Base-by-base conservation (phyloP, 1,139 yeast genomes). In the Debaryomyces psychrophilus region DNA sequence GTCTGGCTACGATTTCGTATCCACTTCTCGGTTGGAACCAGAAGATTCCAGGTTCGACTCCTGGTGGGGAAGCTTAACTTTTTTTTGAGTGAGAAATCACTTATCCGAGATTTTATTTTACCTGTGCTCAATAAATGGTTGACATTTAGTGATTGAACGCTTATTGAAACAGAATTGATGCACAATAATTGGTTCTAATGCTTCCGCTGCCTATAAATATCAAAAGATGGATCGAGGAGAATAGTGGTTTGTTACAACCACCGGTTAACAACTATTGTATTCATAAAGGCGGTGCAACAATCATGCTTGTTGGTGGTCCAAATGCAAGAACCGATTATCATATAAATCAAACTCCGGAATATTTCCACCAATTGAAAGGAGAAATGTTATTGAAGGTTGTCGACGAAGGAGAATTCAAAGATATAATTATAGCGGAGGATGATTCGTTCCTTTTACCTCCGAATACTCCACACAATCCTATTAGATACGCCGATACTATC, bases 251-350 rank as follows among this genome's bases (percentile, higher is more conserved):
- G 22, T 76, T 92, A 35, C 84, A 88, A 62, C 97, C 97, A 2
- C 97, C 97, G 1, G 97, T 92, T 23, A 90, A 90, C 67, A 92
- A 92, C 63, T 92, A 68, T 67, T 89, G 97, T 60, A 81, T 90
- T 28, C 96, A 92, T 62, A 77, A 90, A 41, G 96, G 95, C 2
- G 97, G 97, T 0, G 88, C 88, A 60, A 90, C 97, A 1, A 89
- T 90, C 37, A 92, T 92, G 97, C 81, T 83, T 43, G 96, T 92
- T 2, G 97, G 97, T 6, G 98, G 97, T 0, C 97, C 97, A 2
- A 92, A 92, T 64, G 95, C 85, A 59, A 76, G 97, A 50, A 90
- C 96, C 0, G 97, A 92, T 62, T 92, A 89, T 64, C 98, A 92
- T 61, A 81, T 92, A 45, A 92, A 92, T 60, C 95, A 89, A 58